These are phyloP conservation scores for Cercospora zeina DNA, from an alignment of 2,329 filamentous ascomycete genomes.

Conservation along the genomic window DNA sequence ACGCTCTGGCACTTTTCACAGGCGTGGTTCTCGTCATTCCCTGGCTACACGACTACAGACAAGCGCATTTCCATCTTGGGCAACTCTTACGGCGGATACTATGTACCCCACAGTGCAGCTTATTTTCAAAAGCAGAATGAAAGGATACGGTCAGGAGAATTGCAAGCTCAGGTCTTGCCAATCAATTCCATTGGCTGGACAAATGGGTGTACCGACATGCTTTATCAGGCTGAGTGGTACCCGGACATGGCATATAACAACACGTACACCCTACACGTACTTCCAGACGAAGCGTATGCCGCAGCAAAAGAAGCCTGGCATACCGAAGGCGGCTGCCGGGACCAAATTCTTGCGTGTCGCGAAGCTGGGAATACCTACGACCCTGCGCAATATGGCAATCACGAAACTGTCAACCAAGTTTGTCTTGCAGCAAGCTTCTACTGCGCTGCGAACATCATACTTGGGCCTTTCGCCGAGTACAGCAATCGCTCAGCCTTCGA, in stretches of 20 bases:
- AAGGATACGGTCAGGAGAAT: slow-evolving; percentile 45
- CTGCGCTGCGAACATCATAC: slow-evolving; percentile 24
- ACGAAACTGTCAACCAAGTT: slow-evolving; percentile 42
- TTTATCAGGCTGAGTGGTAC: slow-evolving; percentile 59
- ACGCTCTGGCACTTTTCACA: slow-evolving; percentile 64
- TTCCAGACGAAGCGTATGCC: slow-evolving; percentile 50
- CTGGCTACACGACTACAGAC: slow-evolving; percentile 24
- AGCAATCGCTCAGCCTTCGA: slow-evolving; percentile 31
- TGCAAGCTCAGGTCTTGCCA: slow-evolving; percentile 52
- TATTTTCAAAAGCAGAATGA: slow-evolving; percentile 62
- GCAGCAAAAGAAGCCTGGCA: slow-evolving; percentile 47
- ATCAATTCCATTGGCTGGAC: slow-evolving; percentile 65
- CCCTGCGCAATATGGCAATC: slow-evolving; percentile 49
- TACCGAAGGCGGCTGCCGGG: slow-evolving; percentile 51
- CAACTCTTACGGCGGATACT: slow-evolving; percentile 55
- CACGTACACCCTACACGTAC: slow-evolving; percentile 61
- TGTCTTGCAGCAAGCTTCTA: slow-evolving; percentile 42
- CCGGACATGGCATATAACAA: slow-evolving; percentile 61
- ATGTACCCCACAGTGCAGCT: slow-evolving; percentile 62
- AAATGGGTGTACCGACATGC: slow-evolving; percentile 68
- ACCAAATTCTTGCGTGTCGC: slow-evolving; percentile 54
- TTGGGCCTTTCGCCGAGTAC: slow-evolving; percentile 17
- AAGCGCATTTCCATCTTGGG: slow-evolving; percentile 29
- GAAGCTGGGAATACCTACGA: slow-evolving; percentile 51
- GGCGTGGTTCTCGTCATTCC: slow-evolving; percentile 44